phyloP scores from a whole-genome alignment of 768 basidiomycete genomes.

The Amanita fuliginea region DNA sequence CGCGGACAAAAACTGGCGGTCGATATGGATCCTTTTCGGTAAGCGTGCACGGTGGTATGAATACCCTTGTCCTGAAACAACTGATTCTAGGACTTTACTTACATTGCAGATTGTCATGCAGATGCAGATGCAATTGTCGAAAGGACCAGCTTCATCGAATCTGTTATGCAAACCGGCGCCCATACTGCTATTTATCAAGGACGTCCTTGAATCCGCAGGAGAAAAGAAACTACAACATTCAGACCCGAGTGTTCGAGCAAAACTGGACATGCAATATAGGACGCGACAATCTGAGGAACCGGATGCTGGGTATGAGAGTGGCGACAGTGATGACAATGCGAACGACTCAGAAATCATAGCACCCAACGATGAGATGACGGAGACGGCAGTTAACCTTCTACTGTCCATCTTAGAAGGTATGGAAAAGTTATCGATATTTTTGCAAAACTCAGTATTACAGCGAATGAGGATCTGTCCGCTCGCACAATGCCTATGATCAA shows the following conservation, averaged over 20 bases:
- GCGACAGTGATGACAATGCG: conserved; percentile 47
- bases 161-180: conserved; percentile 58
- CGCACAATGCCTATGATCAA: conserved; percentile 52
- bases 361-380: conserved; percentile 53
- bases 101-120: conserved; percentile 74
- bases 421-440: conserved; percentile 1
- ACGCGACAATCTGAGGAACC: conserved; percentile 16
- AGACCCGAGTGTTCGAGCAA: conserved; percentile 16
- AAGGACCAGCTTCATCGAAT: conserved; percentile 39
- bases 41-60: conserved; percentile 24
- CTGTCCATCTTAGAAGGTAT: conserved; percentile 83
- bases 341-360: conserved; percentile 26
- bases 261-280: conserved; percentile 2
- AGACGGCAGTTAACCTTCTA: conserved; percentile 71
- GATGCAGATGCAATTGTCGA: conserved; percentile 62
- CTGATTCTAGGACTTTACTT: conserved; percentile 43
- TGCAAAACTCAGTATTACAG: conserved; percentile 14
- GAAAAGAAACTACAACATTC: conserved; percentile 6
- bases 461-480: conserved; percentile 50
- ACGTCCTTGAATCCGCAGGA: conserved; percentile 47
- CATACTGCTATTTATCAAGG: conserved; percentile 73
- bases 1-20: conserved; percentile 27
- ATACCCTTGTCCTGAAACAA: background rate
- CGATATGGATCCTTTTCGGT: conserved; percentile 45
- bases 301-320: conserved; percentile 33